phyloP scores from a whole-genome alignment of 805 yeast genomes.

The Dipodascus albidus region DNA sequence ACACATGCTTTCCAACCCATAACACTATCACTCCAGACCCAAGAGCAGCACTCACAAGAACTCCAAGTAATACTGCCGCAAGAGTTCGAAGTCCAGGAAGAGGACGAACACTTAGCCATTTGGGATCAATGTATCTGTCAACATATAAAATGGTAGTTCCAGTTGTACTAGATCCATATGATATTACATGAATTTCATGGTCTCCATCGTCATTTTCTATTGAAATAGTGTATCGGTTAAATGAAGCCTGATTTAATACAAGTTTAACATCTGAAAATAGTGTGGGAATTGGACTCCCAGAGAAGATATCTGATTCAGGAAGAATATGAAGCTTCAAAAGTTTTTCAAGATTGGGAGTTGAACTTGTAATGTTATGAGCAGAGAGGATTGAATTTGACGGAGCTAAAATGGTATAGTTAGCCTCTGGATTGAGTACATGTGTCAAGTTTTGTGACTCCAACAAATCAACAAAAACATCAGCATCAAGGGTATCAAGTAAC shows the following conservation, averaged over 20 bases:
- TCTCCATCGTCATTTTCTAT: slow-evolving; percentile 15
- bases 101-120: slow-evolving; percentile 21
- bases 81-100: slow-evolving; percentile 22
- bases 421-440: slow-evolving; percentile 31
- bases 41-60: slow-evolving; percentile 18
- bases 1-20: slow-evolving; percentile 2
- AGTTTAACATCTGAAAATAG: slow-evolving; percentile 15
- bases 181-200: slow-evolving; percentile 14
- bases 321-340: slow-evolving; percentile 61
- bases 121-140: slow-evolving; percentile 24
- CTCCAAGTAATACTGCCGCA: slow-evolving; percentile 23
- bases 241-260: slow-evolving; percentile 13
- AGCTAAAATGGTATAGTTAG: slow-evolving; percentile 50
- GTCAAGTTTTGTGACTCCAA: slow-evolving; percentile 35
- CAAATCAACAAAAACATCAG: slow-evolving; percentile 35
- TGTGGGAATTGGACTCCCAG: slow-evolving; percentile 17
- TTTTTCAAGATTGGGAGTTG: slow-evolving; percentile 34
- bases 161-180: slow-evolving; percentile 18
- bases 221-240: slow-evolving; percentile 16
- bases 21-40: slow-evolving; percentile 9
- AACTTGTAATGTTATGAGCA: slow-evolving; percentile 36
- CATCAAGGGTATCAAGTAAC: slow-evolving; percentile 43
- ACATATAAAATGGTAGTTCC: slow-evolving; percentile 23
- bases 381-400: slow-evolving; percentile 55
- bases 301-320: slow-evolving; percentile 32